Evolutionary conservation across 2,329 filamentous ascomycete genomes (phyloP).

Genomic region (Aspergillus jensenii): DNA sequence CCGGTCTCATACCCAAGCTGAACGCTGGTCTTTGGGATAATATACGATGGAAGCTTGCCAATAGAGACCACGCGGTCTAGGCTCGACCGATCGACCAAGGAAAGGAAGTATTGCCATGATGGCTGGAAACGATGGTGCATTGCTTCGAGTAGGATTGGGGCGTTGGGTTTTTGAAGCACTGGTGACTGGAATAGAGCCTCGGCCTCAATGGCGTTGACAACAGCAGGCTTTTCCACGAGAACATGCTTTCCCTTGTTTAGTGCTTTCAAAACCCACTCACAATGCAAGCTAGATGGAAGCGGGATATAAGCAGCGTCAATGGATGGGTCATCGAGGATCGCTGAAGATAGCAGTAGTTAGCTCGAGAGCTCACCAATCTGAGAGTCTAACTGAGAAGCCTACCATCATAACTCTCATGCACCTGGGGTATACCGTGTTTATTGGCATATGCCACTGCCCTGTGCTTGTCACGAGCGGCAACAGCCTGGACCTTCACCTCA

Average conservation of each 20-base stretch:
- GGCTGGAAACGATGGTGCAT: constrained; percentile 56
- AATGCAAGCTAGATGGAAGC: constrained; percentile 41
- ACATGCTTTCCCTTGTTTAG: constrained; percentile 55
- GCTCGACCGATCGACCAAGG: neutral
- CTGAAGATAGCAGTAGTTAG: constrained; percentile 2
- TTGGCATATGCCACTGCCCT: constrained; percentile 52
- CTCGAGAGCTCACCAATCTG: neutral
- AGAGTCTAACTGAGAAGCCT: neutral
- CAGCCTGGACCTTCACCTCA: constrained; percentile 53
- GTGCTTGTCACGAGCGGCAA: constrained; percentile 52
- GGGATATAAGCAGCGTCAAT: constrained; percentile 49
- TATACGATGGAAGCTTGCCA: constrained; percentile 26
- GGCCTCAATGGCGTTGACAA: constrained; percentile 49
- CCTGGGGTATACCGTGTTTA: constrained; percentile 50
- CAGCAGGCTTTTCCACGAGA: constrained; percentile 55
- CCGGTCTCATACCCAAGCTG: constrained; percentile 42
- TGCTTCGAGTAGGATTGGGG: constrained; percentile 54
- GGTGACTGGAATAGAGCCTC: constrained; percentile 15
- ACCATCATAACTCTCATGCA: neutral
- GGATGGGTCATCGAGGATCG: constrained; percentile 30
- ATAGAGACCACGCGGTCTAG: neutral
- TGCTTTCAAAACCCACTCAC: constrained; percentile 51
- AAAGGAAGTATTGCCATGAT: constrained; percentile 43
- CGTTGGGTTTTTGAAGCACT: constrained; percentile 22
- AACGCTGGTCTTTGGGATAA: constrained; percentile 48